These are phyloP conservation scores for Boletellus sp. DNA, from an alignment of 1,284 basidiomycete genomes.

Conservation along the genomic window DNA sequence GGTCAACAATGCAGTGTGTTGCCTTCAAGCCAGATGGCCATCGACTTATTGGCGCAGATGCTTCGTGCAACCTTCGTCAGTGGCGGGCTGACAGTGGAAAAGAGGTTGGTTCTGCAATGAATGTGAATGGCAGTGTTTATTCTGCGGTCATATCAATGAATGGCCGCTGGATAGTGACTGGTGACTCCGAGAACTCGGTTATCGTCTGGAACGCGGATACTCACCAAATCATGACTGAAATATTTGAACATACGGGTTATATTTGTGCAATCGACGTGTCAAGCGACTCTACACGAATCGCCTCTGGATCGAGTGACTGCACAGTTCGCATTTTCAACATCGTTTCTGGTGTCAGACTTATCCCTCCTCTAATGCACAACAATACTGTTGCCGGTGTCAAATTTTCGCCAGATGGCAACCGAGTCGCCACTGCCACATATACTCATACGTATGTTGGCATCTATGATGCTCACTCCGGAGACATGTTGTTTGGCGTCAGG, in stretches of 20 bases:
- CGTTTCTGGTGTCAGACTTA: neutral
- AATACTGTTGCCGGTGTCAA: neutral
- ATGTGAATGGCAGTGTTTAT: neutral
- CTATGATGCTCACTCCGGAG: neutral
- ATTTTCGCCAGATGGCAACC: neutral
- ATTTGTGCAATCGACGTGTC: neutral
- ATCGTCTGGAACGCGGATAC: neutral
- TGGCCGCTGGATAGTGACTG: neutral
- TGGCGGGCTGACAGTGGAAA: neutral
- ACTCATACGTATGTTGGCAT: neutral
- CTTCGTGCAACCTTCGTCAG: neutral
- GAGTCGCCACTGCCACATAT: neutral
- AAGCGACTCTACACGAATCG: neutral
- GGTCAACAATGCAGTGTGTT: neutral
- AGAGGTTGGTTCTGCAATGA: neutral
- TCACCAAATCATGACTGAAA: neutral
- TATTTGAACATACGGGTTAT: neutral
- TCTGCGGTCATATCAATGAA: neutral
- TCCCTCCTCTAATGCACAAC: neutral
- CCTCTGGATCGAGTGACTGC: neutral
- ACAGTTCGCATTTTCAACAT: neutral
- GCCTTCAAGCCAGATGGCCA: neutral
- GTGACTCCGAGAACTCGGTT: neutral
- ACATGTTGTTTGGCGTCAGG: no score
- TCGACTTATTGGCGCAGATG: neutral